Evolutionary conservation across 305 asterid genomes (phyloP), one percentile per base, ranked within the genome.

Genomic region (Solanum hybrid): DNA sequence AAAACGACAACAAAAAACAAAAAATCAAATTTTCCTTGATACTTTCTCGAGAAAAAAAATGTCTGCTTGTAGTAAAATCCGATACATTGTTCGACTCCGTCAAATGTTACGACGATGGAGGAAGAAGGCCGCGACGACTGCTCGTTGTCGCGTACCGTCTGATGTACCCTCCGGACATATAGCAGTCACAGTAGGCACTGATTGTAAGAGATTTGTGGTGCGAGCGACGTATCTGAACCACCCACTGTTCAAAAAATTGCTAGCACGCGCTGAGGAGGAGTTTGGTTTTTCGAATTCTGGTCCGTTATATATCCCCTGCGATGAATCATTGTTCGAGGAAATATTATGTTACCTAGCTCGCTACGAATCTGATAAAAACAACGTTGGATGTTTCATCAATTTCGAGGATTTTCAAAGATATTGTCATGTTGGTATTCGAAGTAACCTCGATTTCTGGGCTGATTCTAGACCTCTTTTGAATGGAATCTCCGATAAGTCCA

Each of bases 81-180:
- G 95, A 39, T 93, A 91, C 96, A 96, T 97, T 89, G 98, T 96
- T 46, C 92, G 93, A 37, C 93, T 96, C 86, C 97, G 98, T 33
- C 97, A 95, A 92, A 93, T 96, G 97, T 94, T 97, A 20, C 95
- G 96, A 2, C 92, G 95, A 69, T 97, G 99, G 99, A 92, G 99
- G 80, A 95, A 93, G 94, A 97, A 95, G 91, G 98, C 98, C 0
- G 69, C 89, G 10, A 85, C 5, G 33, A 74, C 91, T 1, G 90
- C 96, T 80, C 90, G 92, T 12, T 4, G 46, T 4, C 92, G 92
- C 3, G 83, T 94, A 1, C 95, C 98, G 0, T 83, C 94, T 2
- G 97, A 95, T 88, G 98, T 97, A 24, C 98, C 99, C 2, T 90
- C 97, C 0, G 99, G 99, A 6, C 99, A 97, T 91, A 93, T 97